Percentiles rank a stretch among this genome's conserved stretches.
These are phyloP conservation scores for Melaleuca alternifolia DNA, from an alignment of 345 rosid species.

Conservation along the genomic window DNA sequence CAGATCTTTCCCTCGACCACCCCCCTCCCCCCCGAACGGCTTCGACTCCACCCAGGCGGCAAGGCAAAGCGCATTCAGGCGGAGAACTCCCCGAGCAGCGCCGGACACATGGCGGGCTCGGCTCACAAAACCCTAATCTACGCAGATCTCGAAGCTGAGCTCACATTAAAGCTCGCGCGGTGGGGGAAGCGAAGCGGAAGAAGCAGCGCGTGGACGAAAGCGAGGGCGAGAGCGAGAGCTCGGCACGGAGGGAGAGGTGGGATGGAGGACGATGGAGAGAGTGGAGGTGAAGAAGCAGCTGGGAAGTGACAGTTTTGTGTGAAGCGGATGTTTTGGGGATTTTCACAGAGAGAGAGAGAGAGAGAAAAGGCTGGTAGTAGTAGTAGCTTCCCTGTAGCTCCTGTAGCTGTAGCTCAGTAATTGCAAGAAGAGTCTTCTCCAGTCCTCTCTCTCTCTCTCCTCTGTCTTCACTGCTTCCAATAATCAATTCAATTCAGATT, in stretches of 20 bases:
- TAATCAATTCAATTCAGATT: not conserved
- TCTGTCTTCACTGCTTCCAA: not conserved
- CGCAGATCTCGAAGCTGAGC: not conserved
- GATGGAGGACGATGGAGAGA: not conserved
- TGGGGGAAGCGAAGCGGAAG: not conserved
- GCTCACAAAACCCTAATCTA: not conserved
- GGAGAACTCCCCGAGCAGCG: not conserved
- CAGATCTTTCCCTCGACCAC: slow-evolving; percentile 1
- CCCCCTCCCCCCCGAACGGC: not conserved
- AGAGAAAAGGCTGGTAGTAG: not conserved
- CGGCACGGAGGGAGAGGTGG: not conserved
- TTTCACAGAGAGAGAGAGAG: not conserved
- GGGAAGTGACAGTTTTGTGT: not conserved
- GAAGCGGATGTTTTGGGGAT: slow-evolving; percentile 6
- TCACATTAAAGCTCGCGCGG: not conserved
- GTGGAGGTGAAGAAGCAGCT: not conserved
- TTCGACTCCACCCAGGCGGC: not conserved
- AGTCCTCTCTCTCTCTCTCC: not conserved
- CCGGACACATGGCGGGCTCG: not conserved
- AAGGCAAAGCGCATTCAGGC: not conserved
- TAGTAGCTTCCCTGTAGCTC: not conserved
- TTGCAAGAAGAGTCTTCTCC: not conserved
- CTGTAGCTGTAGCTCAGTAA: not conserved
- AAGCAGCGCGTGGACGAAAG: not conserved
- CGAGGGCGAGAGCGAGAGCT: not conserved